A percentile compares a stretch with the other conserved stretches of the same genome.
Conservation (phyloP, 1,284 basidiomycete species). For the Ustilago xerochloae region DNA sequence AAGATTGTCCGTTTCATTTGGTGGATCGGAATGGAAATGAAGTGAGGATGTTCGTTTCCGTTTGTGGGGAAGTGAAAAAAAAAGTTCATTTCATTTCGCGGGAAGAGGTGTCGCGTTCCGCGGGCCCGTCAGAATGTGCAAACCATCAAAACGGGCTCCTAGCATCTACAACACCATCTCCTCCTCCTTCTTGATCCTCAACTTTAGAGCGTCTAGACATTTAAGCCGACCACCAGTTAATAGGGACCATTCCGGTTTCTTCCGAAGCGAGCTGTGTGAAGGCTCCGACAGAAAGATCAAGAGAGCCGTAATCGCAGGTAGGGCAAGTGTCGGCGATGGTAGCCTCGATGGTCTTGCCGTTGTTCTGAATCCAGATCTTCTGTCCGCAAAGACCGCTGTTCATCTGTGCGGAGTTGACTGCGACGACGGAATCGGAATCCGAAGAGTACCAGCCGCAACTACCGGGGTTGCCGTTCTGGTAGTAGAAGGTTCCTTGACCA, state of each 20-base stretch:
- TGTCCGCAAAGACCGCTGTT: constrained; percentile 31
- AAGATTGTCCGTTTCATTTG: not conserved
- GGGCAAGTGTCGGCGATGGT: constrained; percentile 52
- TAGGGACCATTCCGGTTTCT: constrained; percentile 37
- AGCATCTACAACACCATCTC: no score
- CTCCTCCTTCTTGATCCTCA: no score
- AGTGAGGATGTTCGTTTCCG: no score
- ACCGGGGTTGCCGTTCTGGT: constrained; percentile 57
- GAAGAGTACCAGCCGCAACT: constrained; percentile 53
- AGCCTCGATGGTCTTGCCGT: constrained; percentile 50
- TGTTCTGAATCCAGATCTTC: constrained; percentile 32
- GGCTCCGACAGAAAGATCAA: constrained; percentile 55
- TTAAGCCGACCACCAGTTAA: constrained; percentile 44
- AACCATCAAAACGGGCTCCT: no score
- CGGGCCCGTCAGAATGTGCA: no score
- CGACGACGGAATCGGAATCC: constrained; percentile 43
- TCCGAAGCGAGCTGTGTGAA: constrained; percentile 45
- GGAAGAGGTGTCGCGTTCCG: no score
- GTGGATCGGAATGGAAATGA: no score
- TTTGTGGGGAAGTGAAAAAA: no score
- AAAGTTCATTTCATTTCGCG: no score
- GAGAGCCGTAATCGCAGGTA: constrained; percentile 39
- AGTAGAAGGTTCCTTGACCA: constrained; percentile 54
- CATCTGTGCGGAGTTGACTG: constrained; percentile 49
- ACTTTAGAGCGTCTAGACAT: not conserved